A percentile compares a stretch with the other conserved stretches of the same genome.
These are phyloP conservation scores for Metarhizium sp. DNA, from an alignment of 2,329 filamentous ascomycete genomes.

Conservation along the genomic window DNA sequence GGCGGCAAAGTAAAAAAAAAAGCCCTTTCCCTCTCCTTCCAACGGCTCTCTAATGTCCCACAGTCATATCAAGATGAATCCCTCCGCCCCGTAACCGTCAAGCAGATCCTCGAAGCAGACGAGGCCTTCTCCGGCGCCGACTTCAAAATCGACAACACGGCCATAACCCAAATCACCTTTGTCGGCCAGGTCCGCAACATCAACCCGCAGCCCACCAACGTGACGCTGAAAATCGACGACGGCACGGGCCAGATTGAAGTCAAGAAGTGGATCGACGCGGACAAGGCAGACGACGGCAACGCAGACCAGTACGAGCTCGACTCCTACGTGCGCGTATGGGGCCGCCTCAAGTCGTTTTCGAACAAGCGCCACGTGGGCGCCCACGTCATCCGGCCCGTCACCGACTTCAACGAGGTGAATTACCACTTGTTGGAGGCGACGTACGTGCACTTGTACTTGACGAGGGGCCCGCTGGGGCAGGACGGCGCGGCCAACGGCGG, in stretches of 20 bases:
- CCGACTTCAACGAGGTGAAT: slow-evolving; percentile 84
- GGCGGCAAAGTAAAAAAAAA: slow-evolving; percentile 30
- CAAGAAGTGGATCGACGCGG: slow-evolving; percentile 72
- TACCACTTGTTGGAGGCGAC: slow-evolving; percentile 89
- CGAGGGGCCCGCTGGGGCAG: slow-evolving; percentile 51
- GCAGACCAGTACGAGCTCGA: slow-evolving; percentile 54
- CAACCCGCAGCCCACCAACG: slow-evolving; percentile 78
- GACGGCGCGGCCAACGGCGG: slow-evolving; percentile 24
- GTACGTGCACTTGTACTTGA: slow-evolving; percentile 78
- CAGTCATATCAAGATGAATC: slow-evolving; percentile 69
- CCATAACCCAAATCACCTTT: slow-evolving; percentile 66
- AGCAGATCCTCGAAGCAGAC: slow-evolving; percentile 79
- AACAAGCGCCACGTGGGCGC: slow-evolving; percentile 75
- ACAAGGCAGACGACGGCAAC: slow-evolving; percentile 38
- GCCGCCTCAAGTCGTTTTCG: slow-evolving; percentile 74
- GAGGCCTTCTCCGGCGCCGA: slow-evolving; percentile 64
- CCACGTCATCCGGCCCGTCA: slow-evolving; percentile 69
- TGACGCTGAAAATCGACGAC: slow-evolving; percentile 89
- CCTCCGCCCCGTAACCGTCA: slow-evolving; percentile 87
- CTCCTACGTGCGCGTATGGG: slow-evolving; percentile 77
- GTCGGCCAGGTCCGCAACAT: slow-evolving; percentile 87
- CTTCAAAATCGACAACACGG: slow-evolving; percentile 72
- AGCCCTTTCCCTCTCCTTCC: neutral
- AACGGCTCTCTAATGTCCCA: neutral
- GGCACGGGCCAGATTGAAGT: slow-evolving; percentile 89